phyloP scores from a whole-genome alignment of 75 land plant species.

The Pinus taeda region DNA sequence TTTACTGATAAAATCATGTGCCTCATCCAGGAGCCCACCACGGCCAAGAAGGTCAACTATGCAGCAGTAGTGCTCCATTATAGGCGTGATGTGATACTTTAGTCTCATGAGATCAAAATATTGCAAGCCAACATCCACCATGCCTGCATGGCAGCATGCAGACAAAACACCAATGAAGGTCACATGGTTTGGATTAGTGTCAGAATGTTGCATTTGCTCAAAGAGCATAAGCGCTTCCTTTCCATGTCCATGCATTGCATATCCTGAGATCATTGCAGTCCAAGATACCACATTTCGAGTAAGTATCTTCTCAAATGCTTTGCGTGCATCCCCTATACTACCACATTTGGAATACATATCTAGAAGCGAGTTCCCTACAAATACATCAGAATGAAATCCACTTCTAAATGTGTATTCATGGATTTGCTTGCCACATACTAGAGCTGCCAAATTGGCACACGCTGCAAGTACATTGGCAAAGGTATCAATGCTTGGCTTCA shows the following conservation, averaged over 20 bases:
- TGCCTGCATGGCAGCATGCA: slow-evolving; percentile 32
- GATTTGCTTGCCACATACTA: slow-evolving; percentile 27
- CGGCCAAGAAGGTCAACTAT: slow-evolving; percentile 43
- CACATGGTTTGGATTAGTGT: slow-evolving; percentile 14
- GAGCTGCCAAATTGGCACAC: not conserved
- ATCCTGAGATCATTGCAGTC: slow-evolving; percentile 43
- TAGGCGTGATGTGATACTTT: slow-evolving; percentile 20
- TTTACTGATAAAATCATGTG: slow-evolving; percentile 28
- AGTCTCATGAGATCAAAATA: slow-evolving; percentile 28
- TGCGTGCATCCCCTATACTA: slow-evolving; percentile 35
- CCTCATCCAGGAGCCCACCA: slow-evolving; percentile 33
- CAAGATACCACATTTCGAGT: slow-evolving; percentile 66
- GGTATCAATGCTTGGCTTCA: slow-evolving; percentile 22
- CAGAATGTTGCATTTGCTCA: slow-evolving; percentile 17
- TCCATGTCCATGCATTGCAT: slow-evolving; percentile 25
- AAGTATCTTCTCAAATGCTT: slow-evolving; percentile 42
- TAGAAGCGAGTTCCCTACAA: slow-evolving; percentile 43
- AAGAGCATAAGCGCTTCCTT: slow-evolving; percentile 31
- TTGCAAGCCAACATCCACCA: slow-evolving; percentile 19
- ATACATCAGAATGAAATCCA: slow-evolving; percentile 22
- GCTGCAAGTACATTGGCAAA: slow-evolving; percentile 12
- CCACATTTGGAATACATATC: slow-evolving; percentile 79
- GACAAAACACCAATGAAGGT: slow-evolving; percentile 32
- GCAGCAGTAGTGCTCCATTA: slow-evolving; percentile 39
- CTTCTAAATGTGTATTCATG: slow-evolving; percentile 34